These are phyloP conservation scores for carrot (Daucus carota) DNA, from an alignment of 129 eudicot genomes.

Conservation along the genomic window DH1_v3.0 NC_030383.2:30690501-30691000, in stretches of 20 bases:
- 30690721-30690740: not conserved
- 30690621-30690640: not conserved
- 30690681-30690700: too few relatives aligned
- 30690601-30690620: slow-evolving; percentile 24
- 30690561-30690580: slow-evolving; percentile 69
- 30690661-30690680: not conserved
- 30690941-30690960: not conserved
- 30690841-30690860: too few relatives aligned
- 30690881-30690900: not conserved
- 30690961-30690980: not conserved
- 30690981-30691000: not conserved
- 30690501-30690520: too few relatives aligned
- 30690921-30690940: not conserved
- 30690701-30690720: too few relatives aligned
- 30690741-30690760: not conserved
- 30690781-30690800: too few relatives aligned
- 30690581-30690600: slow-evolving; percentile 85
- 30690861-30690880: not conserved
- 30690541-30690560: slow-evolving; percentile 87
- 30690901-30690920: not conserved
- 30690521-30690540: slow-evolving; percentile 94
- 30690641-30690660: not conserved
- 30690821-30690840: not conserved
- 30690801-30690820: not conserved
- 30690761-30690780: not conserved